Evolutionary conservation across 352 stramenopile species (phyloP), one percentile per base, ranked within the genome.

Genomic region (Phytophthora kernoviae): DNA sequence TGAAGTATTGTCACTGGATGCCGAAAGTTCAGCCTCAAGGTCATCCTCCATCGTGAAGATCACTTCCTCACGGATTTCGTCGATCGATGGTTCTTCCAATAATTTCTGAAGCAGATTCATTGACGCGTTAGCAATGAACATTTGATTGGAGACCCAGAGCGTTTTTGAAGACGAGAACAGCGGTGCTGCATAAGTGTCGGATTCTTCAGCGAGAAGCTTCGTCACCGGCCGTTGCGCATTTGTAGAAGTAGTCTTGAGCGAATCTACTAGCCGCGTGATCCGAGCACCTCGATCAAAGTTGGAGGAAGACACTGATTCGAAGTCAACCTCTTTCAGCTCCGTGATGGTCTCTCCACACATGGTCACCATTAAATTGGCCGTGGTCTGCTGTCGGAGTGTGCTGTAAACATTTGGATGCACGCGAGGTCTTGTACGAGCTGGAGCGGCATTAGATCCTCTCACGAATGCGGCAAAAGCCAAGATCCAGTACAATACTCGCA

Each of bases 111-210:
- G 6, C 22, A 79, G 27, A 22, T 68, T 52, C 14, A 48, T 37
- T 7, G 70, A 64, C 34, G 63, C 65, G 44, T 73, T 51, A 37
- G 51, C 45, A 22, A 82, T 58, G 30, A 68, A 71, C 9, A 82
- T 18, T 64, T 74, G 58, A 47, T 74, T 79, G 21, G 62, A 62
- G 52, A 81, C 69, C 73, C 69, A 81, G 39, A 73, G 59, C 22
- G 48, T 61, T 32, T 54, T 55, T 20, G 44, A 48, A 41, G n/a
- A 60, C 32, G 63, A 40, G 39, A 57, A 61, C 7, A 50, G 43
- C 12, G 26, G 36, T 5, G 54, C 52, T 36, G 50, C 3, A 0
- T 46, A 24, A 4, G 18, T 44, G 14, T 51, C 57, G 11, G 49
- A 14, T 36, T 58, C 65, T 26, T 68, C 32, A 8, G 58, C 34